Evolutionary conservation across 2,329 filamentous ascomycete genomes (phyloP).

Genomic region (Myotisia sp.): DNA sequence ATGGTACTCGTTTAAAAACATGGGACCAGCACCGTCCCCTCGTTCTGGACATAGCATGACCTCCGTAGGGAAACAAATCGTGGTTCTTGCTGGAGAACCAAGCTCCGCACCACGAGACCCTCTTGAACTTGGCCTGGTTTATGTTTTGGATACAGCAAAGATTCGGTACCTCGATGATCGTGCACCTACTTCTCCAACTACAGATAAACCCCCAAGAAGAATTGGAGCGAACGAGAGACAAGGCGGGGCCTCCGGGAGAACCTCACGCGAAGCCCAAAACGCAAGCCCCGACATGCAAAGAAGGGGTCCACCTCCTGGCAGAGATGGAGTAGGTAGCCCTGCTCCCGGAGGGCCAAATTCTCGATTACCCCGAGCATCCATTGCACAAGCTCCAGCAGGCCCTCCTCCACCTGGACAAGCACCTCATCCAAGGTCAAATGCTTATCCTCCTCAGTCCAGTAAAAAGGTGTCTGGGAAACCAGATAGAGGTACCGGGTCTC

Average conservation of each 20-base stretch:
- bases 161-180: slow-evolving; percentile 85
- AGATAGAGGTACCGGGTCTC: slow-evolving; percentile 33
- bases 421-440: slow-evolving; percentile 42
- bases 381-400: slow-evolving; percentile 45
- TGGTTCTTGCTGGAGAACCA: slow-evolving; percentile 86
- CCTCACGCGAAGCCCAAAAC: slow-evolving; percentile 31
- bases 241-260: slow-evolving; percentile 26
- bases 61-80: slow-evolving; percentile 76
- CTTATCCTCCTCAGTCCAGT: slow-evolving; percentile 17
- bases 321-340: slow-evolving; percentile 28
- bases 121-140: slow-evolving; percentile 74
- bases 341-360: slow-evolving; percentile 35
- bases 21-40: slow-evolving; percentile 89
- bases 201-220: slow-evolving; percentile 30
- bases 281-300: slow-evolving; percentile 23
- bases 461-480: slow-evolving; percentile 27
- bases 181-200: slow-evolving; percentile 24
- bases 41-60: slow-evolving; percentile 98
- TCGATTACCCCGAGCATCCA: slow-evolving; percentile 45
- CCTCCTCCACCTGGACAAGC: slow-evolving; percentile 52
- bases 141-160: slow-evolving; percentile 86
- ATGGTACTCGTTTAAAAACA: slow-evolving; percentile 99
- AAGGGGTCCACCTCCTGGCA: slow-evolving; percentile 27
- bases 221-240: slow-evolving; percentile 30
- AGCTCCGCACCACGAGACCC: slow-evolving; percentile 71